Evolutionary conservation across 495 filamentous ascomycete species (phyloP).

Genomic region (Tirmania nivea): DNA sequence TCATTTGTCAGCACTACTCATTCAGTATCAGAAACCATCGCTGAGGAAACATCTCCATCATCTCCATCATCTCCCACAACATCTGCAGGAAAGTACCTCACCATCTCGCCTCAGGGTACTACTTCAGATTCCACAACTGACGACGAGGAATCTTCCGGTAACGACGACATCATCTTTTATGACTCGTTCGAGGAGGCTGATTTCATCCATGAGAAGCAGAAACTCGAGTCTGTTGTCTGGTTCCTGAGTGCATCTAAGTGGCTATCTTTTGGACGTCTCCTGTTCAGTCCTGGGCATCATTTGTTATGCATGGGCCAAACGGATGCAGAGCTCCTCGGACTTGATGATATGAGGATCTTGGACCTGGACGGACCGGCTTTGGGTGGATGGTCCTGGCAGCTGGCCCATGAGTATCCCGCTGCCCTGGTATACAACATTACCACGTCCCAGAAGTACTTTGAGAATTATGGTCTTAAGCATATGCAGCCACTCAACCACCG

Average conservation of each 20-base stretch:
- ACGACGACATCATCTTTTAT: neutral
- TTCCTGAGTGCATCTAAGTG: slow-evolving; percentile 17
- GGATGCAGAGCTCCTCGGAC: neutral
- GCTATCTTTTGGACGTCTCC: slow-evolving; percentile 17
- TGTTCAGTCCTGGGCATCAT: slow-evolving; percentile 19
- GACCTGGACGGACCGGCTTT: slow-evolving; percentile 13
- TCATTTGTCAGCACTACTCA: neutral
- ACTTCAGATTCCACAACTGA: neutral
- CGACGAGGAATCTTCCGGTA: neutral
- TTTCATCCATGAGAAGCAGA: neutral
- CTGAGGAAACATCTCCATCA: too few relatives aligned
- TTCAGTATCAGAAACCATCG: neutral
- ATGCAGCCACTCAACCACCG: slow-evolving; percentile 1
- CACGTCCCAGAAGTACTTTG: neutral
- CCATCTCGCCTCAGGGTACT: too few relatives aligned
- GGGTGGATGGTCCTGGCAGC: slow-evolving; percentile 18
- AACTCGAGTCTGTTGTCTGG: slow-evolving; percentile 11
- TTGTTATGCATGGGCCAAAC: slow-evolving; percentile 7
- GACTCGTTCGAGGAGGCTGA: neutral
- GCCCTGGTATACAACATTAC: slow-evolving; percentile 4
- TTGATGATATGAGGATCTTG: slow-evolving; percentile 5
- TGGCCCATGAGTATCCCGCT: slow-evolving; percentile 13
- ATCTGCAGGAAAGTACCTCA: too few relatives aligned
- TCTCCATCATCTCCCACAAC: too few relatives aligned
- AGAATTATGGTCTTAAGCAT: neutral